A percentile compares a stretch with the other conserved stretches of the same genome.
Conservation (phyloP, 2,329 filamentous ascomycete species). For the Sarocladiaceae sp. region DNA sequence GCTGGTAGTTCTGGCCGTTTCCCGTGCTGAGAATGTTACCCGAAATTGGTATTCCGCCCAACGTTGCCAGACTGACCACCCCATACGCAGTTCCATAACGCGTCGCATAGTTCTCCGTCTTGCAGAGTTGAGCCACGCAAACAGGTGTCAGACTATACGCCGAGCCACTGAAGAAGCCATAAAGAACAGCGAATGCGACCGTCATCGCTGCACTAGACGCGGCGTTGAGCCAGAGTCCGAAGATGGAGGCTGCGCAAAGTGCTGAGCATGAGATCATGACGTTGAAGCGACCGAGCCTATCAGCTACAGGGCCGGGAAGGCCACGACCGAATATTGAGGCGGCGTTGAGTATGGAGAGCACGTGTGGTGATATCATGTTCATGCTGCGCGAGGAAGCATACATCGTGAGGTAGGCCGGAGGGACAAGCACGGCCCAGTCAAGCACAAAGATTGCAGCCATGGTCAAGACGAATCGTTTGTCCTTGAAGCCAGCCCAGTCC, state of each 20-base stretch:
- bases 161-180: constrained; percentile 27
- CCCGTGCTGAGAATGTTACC: constrained; percentile 4
- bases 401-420: constrained; percentile 29
- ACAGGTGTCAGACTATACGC: constrained; percentile 13
- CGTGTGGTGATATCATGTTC: constrained; percentile 22
- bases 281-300: constrained; percentile 35
- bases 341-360: constrained; percentile 34
- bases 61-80: constrained; percentile 14
- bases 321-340: constrained; percentile 32
- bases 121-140: constrained; percentile 13
- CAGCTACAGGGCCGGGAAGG: constrained; percentile 26
- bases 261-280: constrained; percentile 41
- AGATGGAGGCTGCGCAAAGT: constrained; percentile 30
- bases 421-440: constrained; percentile 30
- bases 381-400: constrained; percentile 25
- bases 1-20: constrained; percentile 10
- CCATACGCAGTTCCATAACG: constrained; percentile 14
- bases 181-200: constrained; percentile 36
- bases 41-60: constrained; percentile 13
- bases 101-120: constrained; percentile 12
- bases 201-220: constrained; percentile 22
- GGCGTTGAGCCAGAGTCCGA: constrained; percentile 38
- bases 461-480: constrained; percentile 26
- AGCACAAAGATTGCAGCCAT: constrained; percentile 28
- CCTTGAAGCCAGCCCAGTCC: constrained; percentile 21